These are phyloP conservation scores for Vitis amurensis DNA, from an alignment of 164 flowering plant genomes.

Conservation along the genomic window DNA sequence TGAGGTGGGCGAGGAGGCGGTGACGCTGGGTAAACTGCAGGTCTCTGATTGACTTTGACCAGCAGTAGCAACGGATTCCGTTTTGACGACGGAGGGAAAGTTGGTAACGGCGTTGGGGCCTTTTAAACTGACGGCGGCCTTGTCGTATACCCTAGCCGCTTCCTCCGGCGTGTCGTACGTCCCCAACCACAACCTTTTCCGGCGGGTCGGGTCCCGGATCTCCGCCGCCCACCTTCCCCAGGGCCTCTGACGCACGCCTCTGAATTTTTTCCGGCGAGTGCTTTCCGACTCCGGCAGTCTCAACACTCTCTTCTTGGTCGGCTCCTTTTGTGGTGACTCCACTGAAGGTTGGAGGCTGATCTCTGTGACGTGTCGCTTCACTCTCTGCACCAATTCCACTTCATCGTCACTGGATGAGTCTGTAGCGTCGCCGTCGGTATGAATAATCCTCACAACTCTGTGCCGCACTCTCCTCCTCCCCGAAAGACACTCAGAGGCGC, in stretches of 20 bases:
- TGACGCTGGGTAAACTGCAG: background rate
- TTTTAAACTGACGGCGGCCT: slow-evolving; percentile 53
- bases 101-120: slow-evolving; percentile 69
- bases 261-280: slow-evolving; percentile 28
- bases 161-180: slow-evolving; percentile 73
- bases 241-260: slow-evolving; percentile 68
- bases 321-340: background rate
- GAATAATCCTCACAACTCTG: slow-evolving; percentile 35
- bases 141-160: slow-evolving; percentile 66
- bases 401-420: slow-evolving; percentile 65
- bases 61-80: slow-evolving; percentile 2
- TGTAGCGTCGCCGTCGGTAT: slow-evolving; percentile 57
- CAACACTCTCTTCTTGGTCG: slow-evolving; percentile 12
- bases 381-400: slow-evolving; percentile 26
- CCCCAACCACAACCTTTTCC: slow-evolving; percentile 72
- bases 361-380: slow-evolving; percentile 44
- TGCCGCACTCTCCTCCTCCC: slow-evolving; percentile 12
- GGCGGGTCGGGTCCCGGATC: slow-evolving; percentile 58
- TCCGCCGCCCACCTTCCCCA: slow-evolving; percentile 86
- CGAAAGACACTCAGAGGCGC: background rate
- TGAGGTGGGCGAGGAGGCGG: slow-evolving; percentile 56
- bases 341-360: slow-evolving; percentile 27
- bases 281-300: slow-evolving; percentile 12
- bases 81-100: slow-evolving; percentile 27
- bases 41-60: background rate